These are phyloP conservation scores for Rhododendron simsii DNA, from an alignment of 148 eudicot genomes.

Conservation along the genomic window DNA sequence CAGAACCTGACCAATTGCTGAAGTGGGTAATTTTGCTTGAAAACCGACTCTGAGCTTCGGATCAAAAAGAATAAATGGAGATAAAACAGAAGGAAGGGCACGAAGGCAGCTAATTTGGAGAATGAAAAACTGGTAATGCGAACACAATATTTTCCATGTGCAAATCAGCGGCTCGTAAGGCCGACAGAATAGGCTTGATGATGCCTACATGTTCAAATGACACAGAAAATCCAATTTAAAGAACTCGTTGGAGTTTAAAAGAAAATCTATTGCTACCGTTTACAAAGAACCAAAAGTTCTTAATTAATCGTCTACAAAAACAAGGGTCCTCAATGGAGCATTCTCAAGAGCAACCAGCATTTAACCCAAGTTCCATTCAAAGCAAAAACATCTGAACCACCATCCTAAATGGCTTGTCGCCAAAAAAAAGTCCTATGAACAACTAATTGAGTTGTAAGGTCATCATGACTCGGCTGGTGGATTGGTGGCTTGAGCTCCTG, in stretches of 20 bases:
- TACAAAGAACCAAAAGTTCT: neutral
- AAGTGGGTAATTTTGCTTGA: neutral
- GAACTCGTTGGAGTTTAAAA: neutral
- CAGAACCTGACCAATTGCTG: neutral
- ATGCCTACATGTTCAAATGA: neutral
- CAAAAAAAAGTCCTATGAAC: slow-evolving; percentile 4
- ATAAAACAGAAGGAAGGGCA: neutral
- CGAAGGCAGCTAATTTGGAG: neutral
- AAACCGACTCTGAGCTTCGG: neutral
- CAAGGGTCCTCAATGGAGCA: slow-evolving; percentile 2
- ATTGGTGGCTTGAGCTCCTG: slow-evolving; percentile 31
- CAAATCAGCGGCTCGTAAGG: neutral
- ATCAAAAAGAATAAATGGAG: neutral
- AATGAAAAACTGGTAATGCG: neutral
- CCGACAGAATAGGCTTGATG: neutral
- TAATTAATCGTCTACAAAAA: neutral
- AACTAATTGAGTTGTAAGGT: neutral
- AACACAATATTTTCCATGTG: neutral
- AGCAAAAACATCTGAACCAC: neutral
- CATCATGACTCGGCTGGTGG: slow-evolving; percentile 30
- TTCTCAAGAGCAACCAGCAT: slow-evolving; percentile 8
- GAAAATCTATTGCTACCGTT: neutral
- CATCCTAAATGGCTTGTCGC: neutral
- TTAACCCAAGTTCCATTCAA: neutral
- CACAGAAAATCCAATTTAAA: neutral